Percentiles rank a stretch among this genome's conserved stretches.
Conservation (phyloP, 176 grass and related monocot species). For the Oryza coarctata region DNA sequence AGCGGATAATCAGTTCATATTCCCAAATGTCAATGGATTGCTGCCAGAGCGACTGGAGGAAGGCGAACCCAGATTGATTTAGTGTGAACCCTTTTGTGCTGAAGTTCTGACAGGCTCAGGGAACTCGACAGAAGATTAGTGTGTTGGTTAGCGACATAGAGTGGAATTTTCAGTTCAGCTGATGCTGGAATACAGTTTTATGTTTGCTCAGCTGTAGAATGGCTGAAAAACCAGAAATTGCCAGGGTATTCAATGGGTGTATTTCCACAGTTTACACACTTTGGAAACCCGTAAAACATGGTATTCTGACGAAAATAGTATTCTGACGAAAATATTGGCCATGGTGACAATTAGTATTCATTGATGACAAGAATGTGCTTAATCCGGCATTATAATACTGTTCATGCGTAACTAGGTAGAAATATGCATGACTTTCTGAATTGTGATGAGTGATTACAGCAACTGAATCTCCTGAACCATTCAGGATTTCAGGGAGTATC, state of each 20-base stretch:
- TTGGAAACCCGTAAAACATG: too few species aligned
- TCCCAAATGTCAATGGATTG: not conserved
- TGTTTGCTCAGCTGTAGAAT: too few species aligned
- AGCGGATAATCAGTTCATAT: not conserved
- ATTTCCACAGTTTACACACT: too few species aligned
- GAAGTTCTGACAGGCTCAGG: not conserved
- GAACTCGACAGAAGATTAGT: not conserved
- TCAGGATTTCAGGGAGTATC: too few species aligned
- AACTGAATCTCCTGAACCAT: not conserved
- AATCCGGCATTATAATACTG: not conserved
- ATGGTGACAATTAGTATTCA: not conserved
- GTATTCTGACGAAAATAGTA: too few species aligned
- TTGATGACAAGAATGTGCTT: not conserved
- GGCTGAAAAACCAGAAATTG: too few species aligned
- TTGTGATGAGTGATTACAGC: not conserved
- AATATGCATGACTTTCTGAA: not conserved
- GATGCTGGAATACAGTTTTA: too few species aligned
- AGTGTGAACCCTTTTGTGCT: not conserved
- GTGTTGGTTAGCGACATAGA: too few species aligned
- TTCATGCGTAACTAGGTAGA: not conserved
- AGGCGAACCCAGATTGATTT: not conserved
- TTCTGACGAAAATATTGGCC: not conserved
- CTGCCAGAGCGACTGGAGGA: not conserved
- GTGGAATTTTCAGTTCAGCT: too few species aligned
- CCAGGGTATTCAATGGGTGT: too few species aligned